These are phyloP conservation scores for Cyclocybe cylindracea DNA, from an alignment of 768 basidiomycete species.

Conservation along the genomic window DNA sequence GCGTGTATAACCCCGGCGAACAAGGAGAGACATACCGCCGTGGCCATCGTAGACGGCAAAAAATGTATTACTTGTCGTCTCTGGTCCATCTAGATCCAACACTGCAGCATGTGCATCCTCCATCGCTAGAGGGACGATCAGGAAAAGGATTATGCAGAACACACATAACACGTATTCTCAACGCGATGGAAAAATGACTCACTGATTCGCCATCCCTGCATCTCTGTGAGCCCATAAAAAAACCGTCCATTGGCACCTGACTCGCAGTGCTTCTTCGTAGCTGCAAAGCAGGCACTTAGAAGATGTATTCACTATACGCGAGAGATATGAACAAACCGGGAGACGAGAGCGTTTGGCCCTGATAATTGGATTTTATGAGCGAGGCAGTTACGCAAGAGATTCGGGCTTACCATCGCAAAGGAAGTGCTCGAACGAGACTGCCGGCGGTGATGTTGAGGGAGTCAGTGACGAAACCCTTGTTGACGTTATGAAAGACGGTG, in stretches of 20 bases:
- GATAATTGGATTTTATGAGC: constrained; percentile 15
- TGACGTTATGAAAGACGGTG: no score
- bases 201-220: constrained; percentile 99
- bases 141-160: constrained; percentile 2
- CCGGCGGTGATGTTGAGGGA: constrained; percentile 1
- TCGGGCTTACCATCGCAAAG: constrained; percentile 33
- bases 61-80: constrained; percentile 64
- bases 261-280: constrained; percentile 80
- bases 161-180: not conserved
- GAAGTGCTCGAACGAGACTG: not conserved
- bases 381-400: constrained; percentile 12
- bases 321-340: constrained; percentile 54
- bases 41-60: constrained; percentile 99
- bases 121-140: constrained; percentile 67
- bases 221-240: constrained; percentile 83
- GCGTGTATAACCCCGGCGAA: not conserved
- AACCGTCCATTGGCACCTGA: constrained; percentile 70
- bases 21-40: constrained; percentile 64
- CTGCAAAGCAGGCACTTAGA: constrained; percentile 38
- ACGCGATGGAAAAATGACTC: constrained; percentile 37
- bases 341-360: constrained; percentile 88
- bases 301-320: not conserved
- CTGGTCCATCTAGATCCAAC: constrained; percentile 51
- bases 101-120: constrained; percentile 90
- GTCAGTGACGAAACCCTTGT: not conserved